These are phyloP conservation scores for Lactuca saligna DNA, from an alignment of 129 eudicot genomes.

Conservation along the genomic window DNA sequence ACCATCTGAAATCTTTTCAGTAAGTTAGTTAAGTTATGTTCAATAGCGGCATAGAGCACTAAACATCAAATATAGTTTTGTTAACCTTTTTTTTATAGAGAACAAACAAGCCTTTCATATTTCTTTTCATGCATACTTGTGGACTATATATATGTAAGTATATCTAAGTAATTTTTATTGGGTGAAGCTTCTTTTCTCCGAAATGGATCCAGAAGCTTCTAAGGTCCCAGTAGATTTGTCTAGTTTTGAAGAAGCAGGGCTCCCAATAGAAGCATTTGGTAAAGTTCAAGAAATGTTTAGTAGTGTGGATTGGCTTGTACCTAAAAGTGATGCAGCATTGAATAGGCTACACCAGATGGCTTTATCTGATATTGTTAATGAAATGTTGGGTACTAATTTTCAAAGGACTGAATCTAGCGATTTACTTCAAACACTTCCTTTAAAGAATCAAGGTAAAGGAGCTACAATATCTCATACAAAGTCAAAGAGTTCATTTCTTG, in stretches of 20 bases:
- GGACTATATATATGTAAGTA: too few species aligned
- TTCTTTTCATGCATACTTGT: not conserved
- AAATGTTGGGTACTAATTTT: slow-evolving; percentile 43
- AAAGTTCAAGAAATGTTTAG: slow-evolving; percentile 82
- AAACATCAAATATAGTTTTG: too few species aligned
- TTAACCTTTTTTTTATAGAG: too few species aligned
- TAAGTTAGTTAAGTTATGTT: too few species aligned
- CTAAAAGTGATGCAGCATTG: slow-evolving; percentile 61
- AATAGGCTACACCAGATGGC: slow-evolving; percentile 52
- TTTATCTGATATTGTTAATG: slow-evolving; percentile 39
- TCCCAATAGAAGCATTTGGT: slow-evolving; percentile 91
- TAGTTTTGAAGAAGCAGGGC: slow-evolving; percentile 85
- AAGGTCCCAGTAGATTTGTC: slow-evolving; percentile 54
- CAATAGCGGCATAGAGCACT: too few species aligned
- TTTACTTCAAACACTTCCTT: not conserved
- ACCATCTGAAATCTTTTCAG: too few species aligned
- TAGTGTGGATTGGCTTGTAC: slow-evolving; percentile 77
- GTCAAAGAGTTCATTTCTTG: not conserved
- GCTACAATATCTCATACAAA: not conserved
- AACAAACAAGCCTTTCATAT: not conserved
- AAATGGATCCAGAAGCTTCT: slow-evolving; percentile 75
- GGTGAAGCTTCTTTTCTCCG: slow-evolving; percentile 90
- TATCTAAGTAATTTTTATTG: slow-evolving; percentile 13
- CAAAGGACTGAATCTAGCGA: slow-evolving; percentile 28
- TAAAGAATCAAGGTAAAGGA: not conserved